Conservation (phyloP, 2,329 filamentous ascomycete genomes). For the Exophiala bonariae region DNA sequence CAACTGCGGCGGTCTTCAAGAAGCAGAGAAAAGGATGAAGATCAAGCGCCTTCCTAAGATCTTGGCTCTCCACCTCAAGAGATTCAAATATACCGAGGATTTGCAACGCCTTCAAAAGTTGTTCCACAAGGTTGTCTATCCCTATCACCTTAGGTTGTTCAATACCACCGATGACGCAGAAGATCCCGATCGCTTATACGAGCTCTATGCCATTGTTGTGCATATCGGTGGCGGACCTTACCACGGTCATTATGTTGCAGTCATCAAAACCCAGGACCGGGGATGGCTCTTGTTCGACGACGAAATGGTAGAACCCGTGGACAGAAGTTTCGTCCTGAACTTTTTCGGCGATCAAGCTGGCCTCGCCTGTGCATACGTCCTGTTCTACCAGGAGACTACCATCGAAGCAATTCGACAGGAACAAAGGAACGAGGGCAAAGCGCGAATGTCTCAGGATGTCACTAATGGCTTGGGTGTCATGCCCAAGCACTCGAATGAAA, state of each 20-base stretch:
- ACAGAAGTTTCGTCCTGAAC: constrained; percentile 92
- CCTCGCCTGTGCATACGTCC: constrained; percentile 89
- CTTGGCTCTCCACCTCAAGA: constrained; percentile 86
- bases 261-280: constrained; percentile 94
- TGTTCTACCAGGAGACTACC: constrained; percentile 95
- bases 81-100: constrained; percentile 98
- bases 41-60: constrained; percentile 93
- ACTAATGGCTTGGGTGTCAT: constrained; percentile 32
- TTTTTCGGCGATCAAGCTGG: constrained; percentile 95
- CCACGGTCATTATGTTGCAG: constrained; percentile 95
- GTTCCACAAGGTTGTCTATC: constrained; percentile 95
- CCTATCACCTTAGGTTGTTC: constrained; percentile 93
- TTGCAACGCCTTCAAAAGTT: constrained; percentile 91
- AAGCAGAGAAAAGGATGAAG: constrained; percentile 99
- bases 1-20: constrained; percentile 91
- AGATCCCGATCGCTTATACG: constrained; percentile 90
- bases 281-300: constrained; percentile 98
- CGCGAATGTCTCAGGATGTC: constrained; percentile 50
- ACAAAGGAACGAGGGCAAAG: constrained; percentile 74
- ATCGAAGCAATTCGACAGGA: constrained; percentile 70
- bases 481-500: constrained; percentile 36
- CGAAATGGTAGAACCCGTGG: constrained; percentile 96
- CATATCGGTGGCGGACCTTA: constrained; percentile 97
- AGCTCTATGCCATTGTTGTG: constrained; percentile 94
- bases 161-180: constrained; percentile 96